phyloP scores from a whole-genome alignment of 805 yeast species.

The Ogataea trehaloabstinens region DNA sequence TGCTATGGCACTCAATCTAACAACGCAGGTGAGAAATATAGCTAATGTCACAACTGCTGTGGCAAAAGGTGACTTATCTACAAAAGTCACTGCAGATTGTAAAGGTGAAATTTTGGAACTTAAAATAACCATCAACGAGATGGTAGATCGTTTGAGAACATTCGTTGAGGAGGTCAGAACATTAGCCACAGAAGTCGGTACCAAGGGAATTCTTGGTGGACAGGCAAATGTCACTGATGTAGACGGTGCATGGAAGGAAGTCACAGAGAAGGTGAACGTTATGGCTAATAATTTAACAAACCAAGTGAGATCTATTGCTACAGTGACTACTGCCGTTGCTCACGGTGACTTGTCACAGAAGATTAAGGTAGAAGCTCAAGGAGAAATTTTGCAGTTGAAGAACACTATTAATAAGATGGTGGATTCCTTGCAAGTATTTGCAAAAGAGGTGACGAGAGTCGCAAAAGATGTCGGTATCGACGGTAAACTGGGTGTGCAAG shows the following conservation, averaged over 20 bases:
- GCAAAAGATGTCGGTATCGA: conserved; percentile 93
- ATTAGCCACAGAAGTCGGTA: conserved; percentile 84
- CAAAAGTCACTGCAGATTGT: conserved; percentile 84
- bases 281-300: conserved; percentile 87
- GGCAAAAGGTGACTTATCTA: conserved; percentile 77
- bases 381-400: conserved; percentile 82
- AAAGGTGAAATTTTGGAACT: conserved; percentile 77
- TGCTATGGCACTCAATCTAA: conserved; percentile 85
- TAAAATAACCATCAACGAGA: conserved; percentile 78
- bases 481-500: conserved; percentile 90
- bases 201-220: conserved; percentile 83
- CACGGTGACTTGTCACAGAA: conserved; percentile 84
- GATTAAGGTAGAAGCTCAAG: conserved; percentile 87
- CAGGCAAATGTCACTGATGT: conserved; percentile 84
- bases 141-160: conserved; percentile 84
- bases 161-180: conserved; percentile 82
- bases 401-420: conserved; percentile 91
- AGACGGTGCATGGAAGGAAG: conserved; percentile 86
- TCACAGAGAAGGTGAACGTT: conserved; percentile 83
- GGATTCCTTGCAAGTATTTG: conserved; percentile 83
- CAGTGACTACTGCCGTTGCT: conserved; percentile 90
- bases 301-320: conserved; percentile 85
- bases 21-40: conserved; percentile 84
- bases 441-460: conserved; percentile 83
- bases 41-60: conserved; percentile 89